These are phyloP conservation scores for Thinopyrum elongatum DNA, from an alignment of 176 grass and related monocot species.

Conservation along the genomic window DNA sequence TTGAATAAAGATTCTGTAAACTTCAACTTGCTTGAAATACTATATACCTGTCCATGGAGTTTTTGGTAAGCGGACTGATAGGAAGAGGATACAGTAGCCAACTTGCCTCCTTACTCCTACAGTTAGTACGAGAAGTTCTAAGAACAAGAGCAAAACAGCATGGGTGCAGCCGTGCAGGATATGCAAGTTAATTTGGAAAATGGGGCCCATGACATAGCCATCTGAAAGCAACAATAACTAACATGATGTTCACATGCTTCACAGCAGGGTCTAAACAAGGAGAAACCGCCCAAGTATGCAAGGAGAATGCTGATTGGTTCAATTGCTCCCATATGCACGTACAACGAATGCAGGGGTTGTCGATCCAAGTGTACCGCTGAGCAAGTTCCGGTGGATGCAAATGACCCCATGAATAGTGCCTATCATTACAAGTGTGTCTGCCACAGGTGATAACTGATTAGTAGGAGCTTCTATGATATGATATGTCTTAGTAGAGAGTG, in stretches of 20 bases:
- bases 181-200: constrained; percentile 10
- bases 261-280: constrained; percentile 39
- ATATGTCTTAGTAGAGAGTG: constrained; percentile 27
- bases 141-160: constrained; percentile 1
- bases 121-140: constrained; percentile 14
- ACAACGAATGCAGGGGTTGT: constrained; percentile 91
- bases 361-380: constrained; percentile 83
- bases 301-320: constrained; percentile 85
- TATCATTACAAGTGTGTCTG: constrained; percentile 96
- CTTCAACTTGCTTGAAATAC: constrained; percentile 13
- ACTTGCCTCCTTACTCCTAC: constrained; percentile 12
- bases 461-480: constrained; percentile 33
- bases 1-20: neutral
- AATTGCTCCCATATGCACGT: constrained; percentile 76
- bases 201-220: neutral
- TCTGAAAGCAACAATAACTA: constrained; percentile 30
- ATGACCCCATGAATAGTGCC: constrained; percentile 91
- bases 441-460: constrained; percentile 67
- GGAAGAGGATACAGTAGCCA: neutral
- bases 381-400: constrained; percentile 85
- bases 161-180: neutral
- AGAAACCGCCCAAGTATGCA: constrained; percentile 22
- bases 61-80: neutral
- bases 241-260: constrained; percentile 30
- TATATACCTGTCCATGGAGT: neutral